Base-by-base conservation (phyloP, 495 filamentous ascomycete genomes). In the Achaetomiella virescens region DNA sequence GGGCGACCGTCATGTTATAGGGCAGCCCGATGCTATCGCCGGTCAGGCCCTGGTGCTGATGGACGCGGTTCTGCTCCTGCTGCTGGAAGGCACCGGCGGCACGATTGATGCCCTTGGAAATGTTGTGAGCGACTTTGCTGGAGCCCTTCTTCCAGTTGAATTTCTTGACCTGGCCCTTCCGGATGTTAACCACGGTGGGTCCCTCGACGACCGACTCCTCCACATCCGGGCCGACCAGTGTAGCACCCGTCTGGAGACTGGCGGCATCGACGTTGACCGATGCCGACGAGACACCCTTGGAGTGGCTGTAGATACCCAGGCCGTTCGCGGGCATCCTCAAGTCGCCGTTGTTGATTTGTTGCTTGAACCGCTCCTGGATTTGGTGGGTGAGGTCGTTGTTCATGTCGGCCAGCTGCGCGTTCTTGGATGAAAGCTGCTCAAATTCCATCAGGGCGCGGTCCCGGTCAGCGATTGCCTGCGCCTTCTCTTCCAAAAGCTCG, bases 71-170 rank as follows among this genome's bases (percentile, higher is more conserved):
- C 25, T 63, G 58, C 18, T 75, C 65, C 48, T 75, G 72, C 51
- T 72, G 69, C 54, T 77, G 74, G 69, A 79, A 78, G 40, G 76
- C 57, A 68, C 83, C 70, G 71, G 84, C 73, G 81, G 89, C 88
- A 35, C 87, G 86, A 65, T 95, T 95, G 63, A 96, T 82, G 37
- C 91, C 90, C 73, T 97, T 97, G 40, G 86, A 84, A 48, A 96
- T 89, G 59, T 91, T 91, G 72, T 97, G 96, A 35, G 91, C 90
- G 51, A 97, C 85, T 38, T 86, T 87, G 70, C 95, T 90, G 22
- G 89, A 88, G 25, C 90, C 91, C 70, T 95, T 96, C 79, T 96
- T 96, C 92, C 93, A 97, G 72, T 93, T 95, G 74, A 96, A 96
- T 67, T 95, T 96, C 74, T 90, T 95, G 29, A 85, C 83, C 67